phyloP scores from a whole-genome alignment of 108 stramenopile genomes.

The Epipyxis sp. region DNA sequence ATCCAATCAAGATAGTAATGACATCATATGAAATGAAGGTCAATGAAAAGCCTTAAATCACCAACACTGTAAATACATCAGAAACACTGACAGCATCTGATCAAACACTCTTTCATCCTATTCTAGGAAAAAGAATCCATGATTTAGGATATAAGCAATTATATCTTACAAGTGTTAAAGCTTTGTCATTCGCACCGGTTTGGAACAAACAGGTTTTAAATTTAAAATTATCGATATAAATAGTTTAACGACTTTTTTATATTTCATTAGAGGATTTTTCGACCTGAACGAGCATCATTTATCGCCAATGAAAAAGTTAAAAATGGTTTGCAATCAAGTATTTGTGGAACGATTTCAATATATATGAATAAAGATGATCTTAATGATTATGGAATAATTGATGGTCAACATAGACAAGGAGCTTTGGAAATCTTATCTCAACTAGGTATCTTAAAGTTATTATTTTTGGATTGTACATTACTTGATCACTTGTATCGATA shows the following conservation, averaged over 20 bases:
- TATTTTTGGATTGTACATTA: too few relatives aligned
- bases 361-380: conserved; percentile 41
- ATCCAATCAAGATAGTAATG: too few relatives aligned
- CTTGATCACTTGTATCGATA: too few relatives aligned
- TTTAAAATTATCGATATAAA: too few relatives aligned
- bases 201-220: conserved; percentile 55
- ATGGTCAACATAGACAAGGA: conserved; percentile 82
- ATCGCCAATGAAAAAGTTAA: conserved; percentile 30
- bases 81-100: too few relatives aligned
- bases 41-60: too few relatives aligned
- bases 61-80: too few relatives aligned
- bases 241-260: too few relatives aligned
- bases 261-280: conserved; percentile 38
- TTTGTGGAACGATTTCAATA: conserved; percentile 47
- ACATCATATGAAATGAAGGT: too few relatives aligned
- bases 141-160: conserved; percentile 42
- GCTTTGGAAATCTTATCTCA: conserved; percentile 66
- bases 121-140: conserved; percentile 33
- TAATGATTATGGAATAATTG: conserved; percentile 65
- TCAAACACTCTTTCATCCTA: conserved; percentile 28
- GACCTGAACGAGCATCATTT: conserved; percentile 32
- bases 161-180: conserved; percentile 35
- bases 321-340: conserved; percentile 19
- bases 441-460: conserved; percentile 41
- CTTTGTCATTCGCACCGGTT: conserved; percentile 35